Evolutionary conservation across 1,284 basidiomycete genomes (phyloP).

Genomic region (Trametes pubescens): DNA sequence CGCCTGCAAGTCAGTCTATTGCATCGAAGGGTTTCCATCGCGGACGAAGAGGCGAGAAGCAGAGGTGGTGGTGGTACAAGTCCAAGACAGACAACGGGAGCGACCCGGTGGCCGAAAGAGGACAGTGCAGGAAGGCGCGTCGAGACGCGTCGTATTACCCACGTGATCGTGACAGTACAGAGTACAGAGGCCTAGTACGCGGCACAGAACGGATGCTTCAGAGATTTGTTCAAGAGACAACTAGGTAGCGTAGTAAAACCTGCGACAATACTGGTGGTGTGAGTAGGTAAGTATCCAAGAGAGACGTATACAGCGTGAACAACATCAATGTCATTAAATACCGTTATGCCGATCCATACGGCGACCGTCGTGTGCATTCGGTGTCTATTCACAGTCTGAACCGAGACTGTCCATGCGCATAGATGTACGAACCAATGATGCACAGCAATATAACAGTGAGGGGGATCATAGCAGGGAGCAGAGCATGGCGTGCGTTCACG

Average conservation of each 20-base stretch:
- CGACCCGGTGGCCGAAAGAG: too few relatives aligned
- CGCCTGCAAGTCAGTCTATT: slow-evolving; percentile 78
- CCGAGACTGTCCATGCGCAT: slow-evolving; percentile 24
- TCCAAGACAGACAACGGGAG: not conserved
- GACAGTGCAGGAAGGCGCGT: slow-evolving; percentile 6
- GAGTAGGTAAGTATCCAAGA: slow-evolving; percentile 21
- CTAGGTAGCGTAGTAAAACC: slow-evolving; percentile 8
- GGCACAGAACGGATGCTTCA: not conserved
- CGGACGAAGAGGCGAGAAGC: slow-evolving; percentile 11
- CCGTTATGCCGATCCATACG: slow-evolving; percentile 18
- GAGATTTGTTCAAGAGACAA: slow-evolving; percentile 3
- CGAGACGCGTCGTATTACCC: slow-evolving; percentile 16
- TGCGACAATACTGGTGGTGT: slow-evolving; percentile 2
- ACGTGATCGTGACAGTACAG: slow-evolving; percentile 21
- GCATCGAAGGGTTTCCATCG: slow-evolving; percentile 65
- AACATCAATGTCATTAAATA: slow-evolving; percentile 36
- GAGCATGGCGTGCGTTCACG: slow-evolving; percentile 32
- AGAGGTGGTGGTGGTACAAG: slow-evolving; percentile 19
- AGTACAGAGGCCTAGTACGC: not conserved
- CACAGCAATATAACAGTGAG: slow-evolving; percentile 33
- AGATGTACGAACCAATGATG: slow-evolving; percentile 20
- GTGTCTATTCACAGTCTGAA: slow-evolving; percentile 23
- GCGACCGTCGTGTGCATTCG: slow-evolving; percentile 1
- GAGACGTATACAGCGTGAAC: slow-evolving; percentile 31
- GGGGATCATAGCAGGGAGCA: slow-evolving; percentile 22